A percentile compares a stretch with the other conserved stretches of the same genome.
Evolutionary conservation across 202 grass and related monocot genomes (phyloP).

Genomic region (Cymbopogon flexuosus): DNA sequence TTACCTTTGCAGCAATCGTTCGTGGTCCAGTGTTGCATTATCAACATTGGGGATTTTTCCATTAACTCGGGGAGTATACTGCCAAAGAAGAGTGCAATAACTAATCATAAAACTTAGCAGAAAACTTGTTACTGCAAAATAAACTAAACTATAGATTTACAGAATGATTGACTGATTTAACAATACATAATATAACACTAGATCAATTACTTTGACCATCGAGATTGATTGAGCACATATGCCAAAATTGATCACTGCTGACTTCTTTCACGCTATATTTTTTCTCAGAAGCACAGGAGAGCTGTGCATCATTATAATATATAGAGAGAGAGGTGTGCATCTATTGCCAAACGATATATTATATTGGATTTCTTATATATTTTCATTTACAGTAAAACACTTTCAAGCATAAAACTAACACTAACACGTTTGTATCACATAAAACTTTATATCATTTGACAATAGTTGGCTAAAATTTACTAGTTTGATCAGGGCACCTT

Average conservation of each 20-base stretch:
- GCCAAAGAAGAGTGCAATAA: conserved; percentile 25
- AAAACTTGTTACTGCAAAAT: not conserved
- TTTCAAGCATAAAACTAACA: not conserved
- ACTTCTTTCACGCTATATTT: not conserved
- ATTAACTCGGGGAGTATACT: conserved; percentile 92
- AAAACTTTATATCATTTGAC: not conserved
- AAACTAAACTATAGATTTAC: not conserved
- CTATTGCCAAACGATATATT: not conserved
- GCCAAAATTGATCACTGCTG: not conserved
- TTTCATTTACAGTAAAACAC: not conserved
- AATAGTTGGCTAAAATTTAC: not conserved
- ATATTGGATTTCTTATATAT: not conserved
- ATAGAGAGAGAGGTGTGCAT: not conserved
- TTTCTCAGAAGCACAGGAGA: not conserved
- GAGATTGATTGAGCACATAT: not conserved
- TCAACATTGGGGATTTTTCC: conserved; percentile 77
- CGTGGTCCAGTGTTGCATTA: conserved; percentile 86
- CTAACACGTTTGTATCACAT: not conserved
- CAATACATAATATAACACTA: conserved; percentile 1
- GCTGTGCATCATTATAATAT: not conserved
- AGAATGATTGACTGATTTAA: not conserved
- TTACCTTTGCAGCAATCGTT: conserved; percentile 66
- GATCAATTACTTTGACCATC: not conserved
- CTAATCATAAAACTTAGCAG: conserved; percentile 10
- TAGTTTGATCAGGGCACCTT: not conserved